Base-by-base conservation (phyloP, 768 basidiomycete genomes). In the Mycena leptocephala region DNA sequence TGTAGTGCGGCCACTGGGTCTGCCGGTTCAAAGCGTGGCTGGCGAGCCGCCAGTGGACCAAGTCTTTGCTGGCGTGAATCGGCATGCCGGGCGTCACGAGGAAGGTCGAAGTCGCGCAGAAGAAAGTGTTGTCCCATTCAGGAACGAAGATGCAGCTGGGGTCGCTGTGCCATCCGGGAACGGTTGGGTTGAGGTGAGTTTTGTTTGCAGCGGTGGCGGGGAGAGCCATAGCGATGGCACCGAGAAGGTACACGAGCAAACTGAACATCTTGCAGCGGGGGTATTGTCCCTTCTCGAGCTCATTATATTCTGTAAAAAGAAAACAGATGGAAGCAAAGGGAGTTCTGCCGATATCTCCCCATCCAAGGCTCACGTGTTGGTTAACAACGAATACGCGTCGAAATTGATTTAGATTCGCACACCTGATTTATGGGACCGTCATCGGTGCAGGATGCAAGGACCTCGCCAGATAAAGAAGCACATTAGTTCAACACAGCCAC, bases 31-130 rank as follows among this genome's bases (percentile, higher is more conserved):
- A 37, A n/a, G 68, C 68, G 37, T 75, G 74, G 68, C 74, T 72
- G 76, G 81, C 80, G 43, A 83, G 82, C 39, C 75, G 74, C 74
- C 80, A 83, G 43, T 82, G 37, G 41, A 80, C 74, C 53, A 82
- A 67, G 72, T 83, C 82, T 68, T 77, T 80, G 43, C 76, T 79
- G 32, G 79, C 76, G 41, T 79, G 79, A 39, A 83, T 62, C 20
- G 82, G 82, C 39, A 82, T 77, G 58, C 78, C 81, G 26, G 82
- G 82, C 41, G 82, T 80, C 33, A 80, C 77, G 61, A 80, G 80
- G 75, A 83, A 83, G n/a, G 82, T 82, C 64, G 78, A 79, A 16
- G 78, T 81, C 33, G 76, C 82, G 72, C 81, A 83, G 65, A 80
- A 82, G 76, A 80, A 83, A 11, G 75, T 79, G 35, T 79, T 77